phyloP scores from a whole-genome alignment of 2,329 filamentous ascomycete species.

The Trichoderma sp. region DNA sequence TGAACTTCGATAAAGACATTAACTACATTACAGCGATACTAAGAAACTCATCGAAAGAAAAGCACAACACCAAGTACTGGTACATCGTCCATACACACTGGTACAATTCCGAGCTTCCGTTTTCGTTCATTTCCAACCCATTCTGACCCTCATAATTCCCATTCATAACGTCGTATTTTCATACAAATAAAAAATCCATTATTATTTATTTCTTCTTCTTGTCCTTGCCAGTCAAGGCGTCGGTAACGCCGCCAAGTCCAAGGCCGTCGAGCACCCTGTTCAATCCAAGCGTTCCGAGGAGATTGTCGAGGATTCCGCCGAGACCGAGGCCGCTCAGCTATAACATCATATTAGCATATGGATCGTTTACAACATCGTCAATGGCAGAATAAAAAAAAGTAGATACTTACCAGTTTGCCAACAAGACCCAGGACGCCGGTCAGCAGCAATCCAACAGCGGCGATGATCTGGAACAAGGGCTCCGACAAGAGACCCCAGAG shows the following conservation, averaged over 20 bases:
- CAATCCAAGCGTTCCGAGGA: constrained; percentile 74
- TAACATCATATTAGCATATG: not conserved
- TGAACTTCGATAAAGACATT: not conserved
- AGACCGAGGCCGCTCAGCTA: constrained; percentile 74
- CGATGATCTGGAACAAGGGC: constrained; percentile 88
- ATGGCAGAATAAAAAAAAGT: not conserved
- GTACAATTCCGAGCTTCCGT: not conserved
- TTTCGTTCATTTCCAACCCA: not conserved
- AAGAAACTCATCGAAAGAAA: not conserved
- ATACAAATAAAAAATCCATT: not conserved
- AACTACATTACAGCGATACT: not conserved
- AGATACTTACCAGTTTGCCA: constrained; percentile 61
- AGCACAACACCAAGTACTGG: not conserved
- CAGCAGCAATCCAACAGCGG: constrained; percentile 79
- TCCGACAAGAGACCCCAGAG: constrained; percentile 80
- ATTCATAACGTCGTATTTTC: not conserved
- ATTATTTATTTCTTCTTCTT: constrained; percentile 28
- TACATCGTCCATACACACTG: not conserved
- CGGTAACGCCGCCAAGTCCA: constrained; percentile 55
- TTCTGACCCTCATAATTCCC: not conserved
- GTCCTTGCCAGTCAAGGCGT: constrained; percentile 43
- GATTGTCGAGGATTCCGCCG: constrained; percentile 73
- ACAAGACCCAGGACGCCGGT: constrained; percentile 82
- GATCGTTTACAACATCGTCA: not conserved
- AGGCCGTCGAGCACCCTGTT: constrained; percentile 72